Percentiles rank a stretch among this genome's conserved stretches.
These are phyloP conservation scores for Ustilago curta DNA, from an alignment of 1,284 basidiomycete genomes.

Conservation along the genomic window DNA sequence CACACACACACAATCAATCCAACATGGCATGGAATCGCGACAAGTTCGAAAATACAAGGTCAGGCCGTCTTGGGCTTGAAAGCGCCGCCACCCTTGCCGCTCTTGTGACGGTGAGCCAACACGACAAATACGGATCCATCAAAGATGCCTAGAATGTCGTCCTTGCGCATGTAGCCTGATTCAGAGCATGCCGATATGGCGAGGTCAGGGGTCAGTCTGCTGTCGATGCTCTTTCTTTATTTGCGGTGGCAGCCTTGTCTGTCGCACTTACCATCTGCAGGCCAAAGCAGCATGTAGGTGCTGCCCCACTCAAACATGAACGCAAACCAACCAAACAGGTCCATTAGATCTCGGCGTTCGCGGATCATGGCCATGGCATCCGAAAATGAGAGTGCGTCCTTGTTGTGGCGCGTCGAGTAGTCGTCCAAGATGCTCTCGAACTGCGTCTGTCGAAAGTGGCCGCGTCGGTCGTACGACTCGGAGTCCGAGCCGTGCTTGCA, in stretches of 20 bases:
- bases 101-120: conserved; percentile 48
- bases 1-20: too few relatives aligned
- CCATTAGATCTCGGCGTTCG: conserved; percentile 50
- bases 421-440: conserved; percentile 48
- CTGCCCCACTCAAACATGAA: conserved; percentile 57
- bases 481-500: conserved; percentile 73
- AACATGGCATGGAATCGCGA: too few relatives aligned
- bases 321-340: conserved; percentile 53
- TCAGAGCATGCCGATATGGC: not conserved
- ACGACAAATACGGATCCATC: conserved; percentile 56
- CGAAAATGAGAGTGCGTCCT: conserved; percentile 49
- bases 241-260: not conserved
- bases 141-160: conserved; percentile 56
- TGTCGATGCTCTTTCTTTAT: not conserved
- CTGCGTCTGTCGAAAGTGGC: conserved; percentile 42
- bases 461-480: conserved; percentile 70
- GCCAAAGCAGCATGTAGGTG: conserved; percentile 57
- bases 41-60: not conserved
- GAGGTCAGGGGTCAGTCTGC: not conserved
- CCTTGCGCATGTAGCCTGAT: conserved; percentile 58
- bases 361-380: conserved; percentile 52
- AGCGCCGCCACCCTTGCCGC: conserved; percentile 33
- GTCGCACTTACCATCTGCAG: conserved; percentile 45
- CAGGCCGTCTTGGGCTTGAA: conserved; percentile 36
- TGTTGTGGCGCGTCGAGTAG: conserved; percentile 47